A percentile compares a stretch with the other conserved stretches of the same genome.
These are phyloP conservation scores for Phragmites australis DNA, from an alignment of 176 grass and related monocot genomes.

Conservation along the genomic window DNA sequence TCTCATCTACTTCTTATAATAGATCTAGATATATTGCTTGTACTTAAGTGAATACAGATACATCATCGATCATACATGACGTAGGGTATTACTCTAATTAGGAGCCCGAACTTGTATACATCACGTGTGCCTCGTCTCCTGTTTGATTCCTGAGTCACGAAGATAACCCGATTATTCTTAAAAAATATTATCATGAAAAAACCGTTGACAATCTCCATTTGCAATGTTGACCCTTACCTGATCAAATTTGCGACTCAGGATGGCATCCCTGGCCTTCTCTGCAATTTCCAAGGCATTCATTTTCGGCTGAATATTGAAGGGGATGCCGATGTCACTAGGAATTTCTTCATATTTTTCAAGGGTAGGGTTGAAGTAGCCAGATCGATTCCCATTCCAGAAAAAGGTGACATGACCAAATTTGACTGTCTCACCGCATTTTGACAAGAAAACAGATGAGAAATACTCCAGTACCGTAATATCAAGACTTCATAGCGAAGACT, in stretches of 20 bases:
- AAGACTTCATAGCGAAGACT: background rate
- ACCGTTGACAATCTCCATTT: slow-evolving; percentile 40
- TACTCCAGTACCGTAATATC: background rate
- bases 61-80: too few relatives aligned
- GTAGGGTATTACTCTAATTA: too few relatives aligned
- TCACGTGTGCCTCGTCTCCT: too few relatives aligned
- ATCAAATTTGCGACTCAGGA: slow-evolving; percentile 74
- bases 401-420: slow-evolving; percentile 98
- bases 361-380: slow-evolving; percentile 73
- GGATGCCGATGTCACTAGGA: slow-evolving; percentile 82
- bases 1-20: too few relatives aligned
- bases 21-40: too few relatives aligned
- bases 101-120: too few relatives aligned
- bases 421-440: slow-evolving; percentile 71
- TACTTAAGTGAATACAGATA: too few relatives aligned
- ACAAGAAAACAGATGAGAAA: background rate
- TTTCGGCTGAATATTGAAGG: slow-evolving; percentile 74
- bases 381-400: slow-evolving; percentile 99
- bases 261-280: slow-evolving; percentile 75
- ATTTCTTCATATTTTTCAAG: slow-evolving; percentile 86
- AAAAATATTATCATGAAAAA: too few relatives aligned
- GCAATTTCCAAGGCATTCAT: slow-evolving; percentile 96
- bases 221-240: slow-evolving; percentile 91
- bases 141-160: too few relatives aligned
- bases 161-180: too few relatives aligned